These are phyloP conservation scores for Globisporangium lucens DNA, from an alignment of 352 stramenopile genomes.

Conservation along the genomic window DNA sequence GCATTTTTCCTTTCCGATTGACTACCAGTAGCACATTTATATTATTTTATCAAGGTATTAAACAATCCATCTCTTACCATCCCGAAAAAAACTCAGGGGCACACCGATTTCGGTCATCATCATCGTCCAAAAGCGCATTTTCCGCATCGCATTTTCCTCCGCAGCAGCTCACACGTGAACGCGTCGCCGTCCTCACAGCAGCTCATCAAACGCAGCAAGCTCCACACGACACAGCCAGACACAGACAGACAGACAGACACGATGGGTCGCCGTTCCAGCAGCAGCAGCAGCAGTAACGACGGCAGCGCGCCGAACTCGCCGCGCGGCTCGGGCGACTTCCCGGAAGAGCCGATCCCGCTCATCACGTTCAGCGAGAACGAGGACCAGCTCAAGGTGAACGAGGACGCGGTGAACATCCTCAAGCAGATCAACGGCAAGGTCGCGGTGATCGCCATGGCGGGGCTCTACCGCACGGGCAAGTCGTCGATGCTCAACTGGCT, in stretches of 20 bases:
- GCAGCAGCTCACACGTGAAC: background rate
- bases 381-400: constrained; percentile 78
- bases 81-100: background rate
- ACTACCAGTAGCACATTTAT: background rate
- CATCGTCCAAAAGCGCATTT: background rate
- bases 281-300: constrained; percentile 16
- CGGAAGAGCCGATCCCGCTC: constrained; percentile 74
- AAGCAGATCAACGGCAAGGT: constrained; percentile 71
- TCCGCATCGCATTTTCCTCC: background rate
- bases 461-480: constrained; percentile 87
- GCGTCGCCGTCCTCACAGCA: background rate
- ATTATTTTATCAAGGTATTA: background rate
- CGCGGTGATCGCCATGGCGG: constrained; percentile 78
- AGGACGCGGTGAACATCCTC: constrained; percentile 66
- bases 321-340: constrained; percentile 32
- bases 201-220: background rate
- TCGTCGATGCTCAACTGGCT: constrained; percentile 89
- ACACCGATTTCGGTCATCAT: background rate
- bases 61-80: background rate
- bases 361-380: constrained; percentile 86
- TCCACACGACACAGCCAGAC: background rate
- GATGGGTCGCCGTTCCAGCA: constrained; percentile 4
- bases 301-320: constrained; percentile 2
- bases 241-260: background rate
- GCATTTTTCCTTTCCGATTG: no score